A percentile compares a stretch with the other conserved stretches of the same genome.
Evolutionary conservation across 2,329 filamentous ascomycete species (phyloP).

Genomic region (Epichloe glyceriae): DNA sequence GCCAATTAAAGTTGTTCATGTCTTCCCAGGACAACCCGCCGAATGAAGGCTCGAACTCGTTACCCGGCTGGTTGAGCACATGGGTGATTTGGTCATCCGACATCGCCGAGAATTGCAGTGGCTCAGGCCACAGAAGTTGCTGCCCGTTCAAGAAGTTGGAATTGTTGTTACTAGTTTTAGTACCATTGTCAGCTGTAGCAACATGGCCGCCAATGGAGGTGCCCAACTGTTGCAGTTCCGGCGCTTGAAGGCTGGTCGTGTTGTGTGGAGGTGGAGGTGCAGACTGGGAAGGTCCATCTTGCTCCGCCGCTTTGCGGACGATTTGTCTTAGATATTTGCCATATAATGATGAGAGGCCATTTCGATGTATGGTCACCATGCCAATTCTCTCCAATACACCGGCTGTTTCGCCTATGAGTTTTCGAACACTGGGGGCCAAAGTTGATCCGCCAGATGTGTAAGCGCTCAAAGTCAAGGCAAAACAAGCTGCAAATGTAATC

Average conservation of each 20-base stretch:
- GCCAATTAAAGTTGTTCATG: slow-evolving; percentile 43
- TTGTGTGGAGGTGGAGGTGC: slow-evolving; percentile 1
- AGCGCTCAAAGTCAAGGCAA: slow-evolving; percentile 50
- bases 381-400: slow-evolving; percentile 58
- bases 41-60: slow-evolving; percentile 42
- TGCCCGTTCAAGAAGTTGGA: slow-evolving; percentile 17
- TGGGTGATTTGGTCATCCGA: slow-evolving; percentile 56
- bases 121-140: slow-evolving; percentile 30
- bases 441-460: slow-evolving; percentile 43
- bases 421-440: slow-evolving; percentile 48
- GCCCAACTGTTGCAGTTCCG: slow-evolving; percentile 8
- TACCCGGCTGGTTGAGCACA: slow-evolving; percentile 49
- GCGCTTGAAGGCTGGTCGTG: background rate
- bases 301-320: slow-evolving; percentile 22
- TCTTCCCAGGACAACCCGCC: slow-evolving; percentile 47
- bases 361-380: slow-evolving; percentile 49
- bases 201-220: slow-evolving; percentile 7
- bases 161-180: slow-evolving; percentile 7
- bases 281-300: background rate
- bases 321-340: slow-evolving; percentile 33
- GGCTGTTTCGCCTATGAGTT: slow-evolving; percentile 55
- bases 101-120: slow-evolving; percentile 54
- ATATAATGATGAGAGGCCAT: slow-evolving; percentile 47
- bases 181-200: background rate
- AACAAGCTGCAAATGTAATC: slow-evolving; percentile 64